phyloP scores from a whole-genome alignment of 1,284 basidiomycete species.

The Sporisorium scitamineum region DNA sequence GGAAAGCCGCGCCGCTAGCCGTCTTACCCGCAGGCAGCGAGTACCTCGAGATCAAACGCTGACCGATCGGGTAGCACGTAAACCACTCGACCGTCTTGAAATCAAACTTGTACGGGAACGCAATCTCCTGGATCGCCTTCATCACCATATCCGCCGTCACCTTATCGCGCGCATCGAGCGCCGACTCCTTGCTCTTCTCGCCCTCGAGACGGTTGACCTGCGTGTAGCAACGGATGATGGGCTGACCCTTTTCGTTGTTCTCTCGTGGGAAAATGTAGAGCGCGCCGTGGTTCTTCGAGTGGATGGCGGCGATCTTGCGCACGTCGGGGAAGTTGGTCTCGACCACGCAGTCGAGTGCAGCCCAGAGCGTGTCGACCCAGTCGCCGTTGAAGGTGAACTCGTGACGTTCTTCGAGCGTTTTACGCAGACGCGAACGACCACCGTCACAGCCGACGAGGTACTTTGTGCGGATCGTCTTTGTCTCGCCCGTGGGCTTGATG shows the following conservation, averaged over 20 bases:
- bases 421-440: constrained; percentile 67
- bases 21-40: constrained; percentile 53
- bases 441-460: constrained; percentile 71
- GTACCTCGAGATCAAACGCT: constrained; percentile 58
- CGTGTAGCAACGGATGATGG: constrained; percentile 69
- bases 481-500: constrained; percentile 62
- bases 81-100: constrained; percentile 70
- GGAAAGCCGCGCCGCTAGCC: constrained; percentile 34
- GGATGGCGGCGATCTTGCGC: constrained; percentile 66
- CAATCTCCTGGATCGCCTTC: constrained; percentile 70
- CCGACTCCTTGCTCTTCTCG: constrained; percentile 58
- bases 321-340: constrained; percentile 66
- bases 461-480: constrained; percentile 67
- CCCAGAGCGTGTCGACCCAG: constrained; percentile 67
- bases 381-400: constrained; percentile 59
- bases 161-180: constrained; percentile 60
- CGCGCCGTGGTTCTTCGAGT: constrained; percentile 64
- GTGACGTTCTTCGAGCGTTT: constrained; percentile 63
- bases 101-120: constrained; percentile 70
- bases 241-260: constrained; percentile 67
- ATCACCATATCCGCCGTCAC: constrained; percentile 69
- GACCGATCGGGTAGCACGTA: constrained; percentile 69
- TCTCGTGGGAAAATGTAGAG: constrained; percentile 69
- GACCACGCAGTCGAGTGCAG: constrained; percentile 65
- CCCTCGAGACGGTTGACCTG: constrained; percentile 66